Evolutionary conservation across 2,329 filamentous ascomycete species (phyloP), one percentile per base, ranked within the genome.

Genomic region (Penicillium sp.): DNA sequence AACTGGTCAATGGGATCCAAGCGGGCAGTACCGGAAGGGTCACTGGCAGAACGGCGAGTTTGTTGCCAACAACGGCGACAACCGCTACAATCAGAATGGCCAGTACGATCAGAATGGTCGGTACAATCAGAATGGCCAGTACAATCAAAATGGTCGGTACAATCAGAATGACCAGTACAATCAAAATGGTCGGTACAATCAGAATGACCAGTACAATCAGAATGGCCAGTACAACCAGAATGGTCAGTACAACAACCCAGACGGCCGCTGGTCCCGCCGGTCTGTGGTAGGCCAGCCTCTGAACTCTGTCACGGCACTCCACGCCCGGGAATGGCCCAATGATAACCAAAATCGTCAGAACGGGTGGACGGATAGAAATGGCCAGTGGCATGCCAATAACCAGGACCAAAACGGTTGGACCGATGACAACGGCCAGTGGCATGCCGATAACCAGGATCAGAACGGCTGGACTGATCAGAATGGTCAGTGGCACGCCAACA

Each of bases 1-100:
- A n/a, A 38, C 56, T 26, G 62, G 56, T 19, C 54, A 59, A 7
- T 63, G 61, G 61, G 61, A 64, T 7, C 61, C 61, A 2, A 59
- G 48, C 47, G 62, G 61, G 14, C 57, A 63, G 27, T 63, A 64
- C 48, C 55, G 54, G 27, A 63, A 61, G 39, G 59, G 61, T 4
- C 55, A 63, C 14, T 64, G 62, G 42, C 40, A 48, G 23, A 55
- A 60, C 7, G 62, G 62, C 7, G 36, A 59, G 26, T 63, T 63
- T 8, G 42, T 63, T 39, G 36, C 57, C 10, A 59, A 63, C 47
- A 40, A 60, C 10, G 41, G 40, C n/a, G 53, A 39, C 14, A 27
- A 54, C 38, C 41, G 55, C 19, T 36, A 53, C 30, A 55, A 53
- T 8, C 36, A 38, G 27, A 43, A 49, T n/a, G 47, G 26, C 18